Evolutionary conservation across 441 rosid genomes (phyloP).

Genomic region (Populus hybrid): DNA sequence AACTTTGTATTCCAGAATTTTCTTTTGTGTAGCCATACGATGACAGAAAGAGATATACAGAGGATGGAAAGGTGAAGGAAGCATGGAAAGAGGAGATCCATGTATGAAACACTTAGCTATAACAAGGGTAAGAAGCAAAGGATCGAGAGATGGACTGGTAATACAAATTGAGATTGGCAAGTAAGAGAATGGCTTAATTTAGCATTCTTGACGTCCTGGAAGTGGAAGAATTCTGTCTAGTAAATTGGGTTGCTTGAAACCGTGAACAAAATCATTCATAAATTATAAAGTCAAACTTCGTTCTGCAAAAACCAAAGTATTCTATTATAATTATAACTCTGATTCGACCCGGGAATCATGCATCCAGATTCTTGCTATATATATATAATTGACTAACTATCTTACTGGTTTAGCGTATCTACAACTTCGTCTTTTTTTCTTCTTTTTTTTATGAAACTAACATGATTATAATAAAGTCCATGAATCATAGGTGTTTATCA

Average conservation of each 20-base stretch:
- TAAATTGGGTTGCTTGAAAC: not conserved
- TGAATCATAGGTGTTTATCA: no score
- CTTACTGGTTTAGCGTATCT: no score
- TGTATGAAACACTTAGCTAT: not conserved
- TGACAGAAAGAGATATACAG: not conserved
- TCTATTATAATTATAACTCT: no score
- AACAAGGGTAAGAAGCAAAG: not conserved
- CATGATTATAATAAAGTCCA: no score
- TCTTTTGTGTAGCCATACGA: constrained; percentile 6
- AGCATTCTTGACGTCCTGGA: no score
- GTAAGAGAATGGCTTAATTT: not conserved
- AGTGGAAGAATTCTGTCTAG: no score
- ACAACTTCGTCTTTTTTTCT: no score
- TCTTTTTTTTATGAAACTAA: no score
- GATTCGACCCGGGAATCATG: no score
- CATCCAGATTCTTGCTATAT: no score
- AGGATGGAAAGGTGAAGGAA: constrained; percentile 10
- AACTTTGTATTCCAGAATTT: constrained; percentile 16
- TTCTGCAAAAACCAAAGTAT: not conserved
- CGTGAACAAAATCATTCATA: not conserved
- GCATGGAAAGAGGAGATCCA: constrained; percentile 3
- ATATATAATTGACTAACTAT: no score
- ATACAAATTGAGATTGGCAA: not conserved
- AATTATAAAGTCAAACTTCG: not conserved
- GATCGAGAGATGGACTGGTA: not conserved